phyloP scores from a whole-genome alignment of 2,329 filamentous ascomycete species.

The Colletotrichum chrysophilum region DNA sequence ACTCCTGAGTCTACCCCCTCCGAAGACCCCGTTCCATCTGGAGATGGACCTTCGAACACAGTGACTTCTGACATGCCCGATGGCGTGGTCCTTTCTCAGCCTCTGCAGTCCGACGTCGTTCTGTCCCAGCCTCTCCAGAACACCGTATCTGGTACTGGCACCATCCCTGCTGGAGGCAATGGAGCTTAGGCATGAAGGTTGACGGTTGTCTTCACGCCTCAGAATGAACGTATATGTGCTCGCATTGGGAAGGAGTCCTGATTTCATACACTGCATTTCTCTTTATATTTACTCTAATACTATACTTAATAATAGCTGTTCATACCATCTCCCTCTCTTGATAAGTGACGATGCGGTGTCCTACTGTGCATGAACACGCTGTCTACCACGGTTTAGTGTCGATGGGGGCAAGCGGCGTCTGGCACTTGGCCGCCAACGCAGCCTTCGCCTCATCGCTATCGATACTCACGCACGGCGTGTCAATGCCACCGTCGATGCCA shows the following conservation, averaged over 20 bases:
- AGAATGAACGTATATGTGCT: neutral
- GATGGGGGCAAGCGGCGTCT: conserved; percentile 5
- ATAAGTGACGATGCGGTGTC: neutral
- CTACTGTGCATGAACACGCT: too few species aligned
- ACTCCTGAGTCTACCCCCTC: neutral
- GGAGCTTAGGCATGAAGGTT: neutral
- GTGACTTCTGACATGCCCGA: neutral
- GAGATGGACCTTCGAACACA: neutral
- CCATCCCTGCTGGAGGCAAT: neutral
- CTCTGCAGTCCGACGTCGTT: neutral
- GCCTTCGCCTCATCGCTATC: conserved; percentile 9
- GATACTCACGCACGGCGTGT: conserved; percentile 33
- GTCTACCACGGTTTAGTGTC: neutral
- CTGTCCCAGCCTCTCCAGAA: neutral
- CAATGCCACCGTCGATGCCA: conserved; percentile 42
- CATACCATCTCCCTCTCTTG: neutral
- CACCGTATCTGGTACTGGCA: neutral
- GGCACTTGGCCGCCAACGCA: conserved; percentile 12
- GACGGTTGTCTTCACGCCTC: neutral
- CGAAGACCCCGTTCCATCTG: neutral
- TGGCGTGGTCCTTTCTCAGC: neutral
- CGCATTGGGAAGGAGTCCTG: neutral
- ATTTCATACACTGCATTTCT: neutral
- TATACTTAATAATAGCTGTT: neutral
- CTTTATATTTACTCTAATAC: neutral